Conservation (phyloP, 192 early-diverging fungal species). For the Gryganskiella cystojenkinii region DNA sequence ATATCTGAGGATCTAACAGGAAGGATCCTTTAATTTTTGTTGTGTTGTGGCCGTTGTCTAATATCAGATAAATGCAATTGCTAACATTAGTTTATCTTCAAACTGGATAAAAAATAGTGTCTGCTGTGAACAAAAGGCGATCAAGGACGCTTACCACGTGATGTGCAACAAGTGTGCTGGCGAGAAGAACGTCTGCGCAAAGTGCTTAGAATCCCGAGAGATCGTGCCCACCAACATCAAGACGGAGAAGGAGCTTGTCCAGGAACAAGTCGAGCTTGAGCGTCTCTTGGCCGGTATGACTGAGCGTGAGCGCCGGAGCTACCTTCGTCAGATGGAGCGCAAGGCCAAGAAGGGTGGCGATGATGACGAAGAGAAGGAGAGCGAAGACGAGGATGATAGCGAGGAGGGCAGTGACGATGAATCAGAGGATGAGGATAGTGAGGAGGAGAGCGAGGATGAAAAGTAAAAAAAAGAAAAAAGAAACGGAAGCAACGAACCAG, state of each 20-base stretch:
- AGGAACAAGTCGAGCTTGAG: conserved; percentile 82
- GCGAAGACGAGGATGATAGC: conserved; percentile 58
- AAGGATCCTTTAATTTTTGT: not conserved
- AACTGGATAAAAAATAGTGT: conserved; percentile 54
- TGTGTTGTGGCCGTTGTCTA: not conserved
- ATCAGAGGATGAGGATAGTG: conserved; percentile 59
- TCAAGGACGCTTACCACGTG: conserved; percentile 96
- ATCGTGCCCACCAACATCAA: conserved; percentile 71
- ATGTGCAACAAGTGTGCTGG: conserved; percentile 88
- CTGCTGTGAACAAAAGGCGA: conserved; percentile 80
- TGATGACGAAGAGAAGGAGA: conserved; percentile 58
- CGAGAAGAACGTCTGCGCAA: conserved; percentile 88
- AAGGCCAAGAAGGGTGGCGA: conserved; percentile 58
- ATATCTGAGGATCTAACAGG: not conserved
- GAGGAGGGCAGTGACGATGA: conserved; percentile 67
- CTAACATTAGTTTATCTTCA: conserved; percentile 3
- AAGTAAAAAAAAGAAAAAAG: conserved; percentile 46
- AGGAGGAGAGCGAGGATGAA: conserved; percentile 50
- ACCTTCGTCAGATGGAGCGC: conserved; percentile 81
- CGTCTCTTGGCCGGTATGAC: conserved; percentile 74
- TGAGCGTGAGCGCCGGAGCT: conserved; percentile 86
- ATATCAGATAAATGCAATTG: not conserved
- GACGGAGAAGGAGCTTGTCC: conserved; percentile 70
- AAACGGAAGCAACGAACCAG: not conserved
- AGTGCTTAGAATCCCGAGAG: conserved; percentile 80